Evolutionary conservation across 495 filamentous ascomycete species (phyloP).

Genomic region (Podospora tetraspora): DNA sequence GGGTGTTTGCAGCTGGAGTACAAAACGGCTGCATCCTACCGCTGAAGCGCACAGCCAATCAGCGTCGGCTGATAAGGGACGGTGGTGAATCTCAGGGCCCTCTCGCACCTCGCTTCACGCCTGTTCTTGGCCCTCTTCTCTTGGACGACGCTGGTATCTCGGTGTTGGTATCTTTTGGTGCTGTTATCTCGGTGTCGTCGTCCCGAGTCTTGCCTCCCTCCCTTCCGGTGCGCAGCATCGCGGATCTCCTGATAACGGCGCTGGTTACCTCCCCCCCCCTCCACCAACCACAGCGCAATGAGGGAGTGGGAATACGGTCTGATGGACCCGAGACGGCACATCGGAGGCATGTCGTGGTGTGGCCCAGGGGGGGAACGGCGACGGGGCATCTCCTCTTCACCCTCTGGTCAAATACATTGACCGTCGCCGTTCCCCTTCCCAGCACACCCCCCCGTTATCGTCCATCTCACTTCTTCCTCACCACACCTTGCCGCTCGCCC

Average conservation of each 20-base stretch:
- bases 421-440: background rate
- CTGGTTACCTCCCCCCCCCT: background rate
- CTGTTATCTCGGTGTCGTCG: background rate
- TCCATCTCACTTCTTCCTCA: background rate
- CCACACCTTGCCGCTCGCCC: background rate
- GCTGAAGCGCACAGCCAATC: constrained; percentile 9
- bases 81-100: background rate
- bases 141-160: constrained; percentile 8
- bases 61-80: constrained; percentile 10
- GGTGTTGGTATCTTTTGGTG: background rate
- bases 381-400: background rate
- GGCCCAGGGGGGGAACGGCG: background rate
- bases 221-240: background rate
- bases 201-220: background rate
- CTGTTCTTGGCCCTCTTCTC: background rate
- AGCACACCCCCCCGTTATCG: background rate
- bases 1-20: constrained; percentile 14
- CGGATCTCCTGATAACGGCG: background rate
- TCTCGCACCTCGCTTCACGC: background rate
- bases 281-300: background rate
- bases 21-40: constrained; percentile 15
- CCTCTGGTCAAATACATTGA: background rate
- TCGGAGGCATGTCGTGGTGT: background rate
- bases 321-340: background rate
- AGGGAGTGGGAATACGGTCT: background rate